Conservation (phyloP, 441 rosid species). For the Capsella rubella region DNA sequence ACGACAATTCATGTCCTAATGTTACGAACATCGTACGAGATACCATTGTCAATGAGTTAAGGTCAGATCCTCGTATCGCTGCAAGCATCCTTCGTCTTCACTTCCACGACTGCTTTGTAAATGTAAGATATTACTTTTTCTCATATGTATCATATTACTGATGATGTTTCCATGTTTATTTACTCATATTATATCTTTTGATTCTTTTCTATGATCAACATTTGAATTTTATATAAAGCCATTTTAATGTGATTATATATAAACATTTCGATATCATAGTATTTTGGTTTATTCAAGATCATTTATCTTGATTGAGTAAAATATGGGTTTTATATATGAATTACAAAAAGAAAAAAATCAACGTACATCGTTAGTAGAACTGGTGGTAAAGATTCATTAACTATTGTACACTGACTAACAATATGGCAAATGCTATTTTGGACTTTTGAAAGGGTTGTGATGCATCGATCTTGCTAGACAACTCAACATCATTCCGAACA, state of each 20-base stretch:
- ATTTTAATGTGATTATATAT: not conserved
- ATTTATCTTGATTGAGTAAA: not conserved
- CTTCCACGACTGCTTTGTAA: conserved; percentile 81
- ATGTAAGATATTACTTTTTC: conserved; percentile 43
- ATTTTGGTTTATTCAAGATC: not conserved
- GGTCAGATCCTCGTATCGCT: conserved; percentile 56
- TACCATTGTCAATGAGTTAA: conserved; percentile 46
- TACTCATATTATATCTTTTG: not conserved
- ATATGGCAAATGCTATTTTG: not conserved
- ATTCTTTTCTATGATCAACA: not conserved
- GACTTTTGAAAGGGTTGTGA: conserved; percentile 40
- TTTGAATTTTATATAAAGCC: not conserved
- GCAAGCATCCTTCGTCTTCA: conserved; percentile 76
- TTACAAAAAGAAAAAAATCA: not conserved
- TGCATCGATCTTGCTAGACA: conserved; percentile 67
- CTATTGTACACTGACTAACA: not conserved
- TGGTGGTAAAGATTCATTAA: too few species aligned
- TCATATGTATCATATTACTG: not conserved
- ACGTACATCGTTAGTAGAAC: not conserved
- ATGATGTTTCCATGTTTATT: not conserved
- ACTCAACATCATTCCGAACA: conserved; percentile 50
- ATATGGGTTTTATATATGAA: not conserved
- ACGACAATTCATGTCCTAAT: conserved; percentile 56
- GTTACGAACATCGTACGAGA: conserved; percentile 46
- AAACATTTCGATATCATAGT: not conserved